Conservation (phyloP, 768 basidiomycete genomes). For the Mycena metata region DNA sequence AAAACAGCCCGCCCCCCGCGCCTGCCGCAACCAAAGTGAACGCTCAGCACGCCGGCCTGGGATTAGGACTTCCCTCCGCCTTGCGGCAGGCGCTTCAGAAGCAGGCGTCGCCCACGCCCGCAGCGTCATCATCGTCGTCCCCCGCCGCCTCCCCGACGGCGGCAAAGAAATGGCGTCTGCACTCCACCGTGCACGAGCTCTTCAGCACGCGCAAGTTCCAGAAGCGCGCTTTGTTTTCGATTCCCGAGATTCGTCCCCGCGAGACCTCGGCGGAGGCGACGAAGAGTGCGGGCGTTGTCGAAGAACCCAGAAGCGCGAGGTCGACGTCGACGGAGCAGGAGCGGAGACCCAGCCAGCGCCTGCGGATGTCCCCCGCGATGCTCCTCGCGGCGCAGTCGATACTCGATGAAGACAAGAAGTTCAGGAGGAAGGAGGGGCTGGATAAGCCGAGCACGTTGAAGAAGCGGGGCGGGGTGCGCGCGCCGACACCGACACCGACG, state of each 20-base stretch:
- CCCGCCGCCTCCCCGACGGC: background rate
- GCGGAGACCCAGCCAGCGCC: background rate
- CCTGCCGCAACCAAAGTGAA: background rate
- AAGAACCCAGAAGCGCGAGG: background rate
- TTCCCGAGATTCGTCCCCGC: constrained; percentile 23
- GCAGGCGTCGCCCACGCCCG: background rate
- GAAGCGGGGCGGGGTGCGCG: too few relatives aligned
- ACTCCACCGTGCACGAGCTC: constrained; percentile 18
- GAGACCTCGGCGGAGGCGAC: constrained; percentile 9
- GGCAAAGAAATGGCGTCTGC: constrained; percentile 20
- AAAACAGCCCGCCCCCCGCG: too few relatives aligned
- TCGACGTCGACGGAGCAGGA: background rate
- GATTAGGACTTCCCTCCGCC: constrained; percentile 9
- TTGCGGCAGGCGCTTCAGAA: background rate
- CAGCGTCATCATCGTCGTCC: background rate
- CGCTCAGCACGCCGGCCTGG: constrained; percentile 19
- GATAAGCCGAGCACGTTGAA: background rate
- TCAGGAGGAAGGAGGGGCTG: constrained; percentile 29
- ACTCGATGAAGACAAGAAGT: constrained; percentile 25
- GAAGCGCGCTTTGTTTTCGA: constrained; percentile 16
- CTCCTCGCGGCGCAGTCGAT: constrained; percentile 35
- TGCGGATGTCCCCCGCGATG: constrained; percentile 23
- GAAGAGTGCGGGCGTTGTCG: background rate
- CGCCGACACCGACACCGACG: background rate
- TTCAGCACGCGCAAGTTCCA: constrained; percentile 23